Evolutionary conservation across 2,329 filamentous ascomycete species (phyloP).

Genomic region (Penicillium hordei): DNA sequence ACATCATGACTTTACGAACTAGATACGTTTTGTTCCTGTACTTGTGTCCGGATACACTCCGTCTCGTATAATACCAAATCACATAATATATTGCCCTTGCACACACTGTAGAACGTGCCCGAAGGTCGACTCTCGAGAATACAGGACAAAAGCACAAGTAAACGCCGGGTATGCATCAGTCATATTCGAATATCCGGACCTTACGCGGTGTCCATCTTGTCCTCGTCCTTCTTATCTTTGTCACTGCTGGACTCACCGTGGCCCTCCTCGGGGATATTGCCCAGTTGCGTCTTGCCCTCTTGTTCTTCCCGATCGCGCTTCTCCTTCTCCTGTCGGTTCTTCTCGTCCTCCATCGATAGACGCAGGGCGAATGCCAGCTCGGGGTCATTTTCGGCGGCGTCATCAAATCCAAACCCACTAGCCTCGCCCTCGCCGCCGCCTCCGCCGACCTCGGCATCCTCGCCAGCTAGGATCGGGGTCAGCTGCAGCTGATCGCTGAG

Average conservation of each 20-base stretch:
- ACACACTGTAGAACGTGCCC: conserved; percentile 18
- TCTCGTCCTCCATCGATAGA: conserved; percentile 98
- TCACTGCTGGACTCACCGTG: conserved; percentile 64
- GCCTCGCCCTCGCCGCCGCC: conserved; percentile 52
- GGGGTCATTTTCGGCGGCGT: conserved; percentile 79
- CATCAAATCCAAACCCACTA: conserved; percentile 69
- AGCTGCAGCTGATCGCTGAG: conserved; percentile 89
- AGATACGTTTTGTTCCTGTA: conserved; percentile 21
- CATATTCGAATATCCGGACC: conserved; percentile 26
- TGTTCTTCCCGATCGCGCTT: conserved; percentile 72
- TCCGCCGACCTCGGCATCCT: conserved; percentile 60
- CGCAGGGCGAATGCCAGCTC: conserved; percentile 90
- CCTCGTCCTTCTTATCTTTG: conserved; percentile 57
- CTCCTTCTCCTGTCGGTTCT: conserved; percentile 84
- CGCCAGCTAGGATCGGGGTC: conserved; percentile 85
- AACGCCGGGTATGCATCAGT: conserved; percentile 43
- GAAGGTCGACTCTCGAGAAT: conserved; percentile 20
- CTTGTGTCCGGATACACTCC: conserved; percentile 6
- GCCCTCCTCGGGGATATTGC: conserved; percentile 77
- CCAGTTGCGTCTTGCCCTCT: conserved; percentile 72
- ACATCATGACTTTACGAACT: conserved; percentile 26
- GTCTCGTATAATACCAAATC: conserved; percentile 25
- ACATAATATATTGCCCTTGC: conserved; percentile 23
- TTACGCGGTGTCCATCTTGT: conserved; percentile 91
- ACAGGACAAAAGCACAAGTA: conserved; percentile 20